Evolutionary conservation across 306 rosid genomes (phyloP), one percentile per base, ranked within the genome.

Genomic region (Astragalus glycyphyllos): DNA sequence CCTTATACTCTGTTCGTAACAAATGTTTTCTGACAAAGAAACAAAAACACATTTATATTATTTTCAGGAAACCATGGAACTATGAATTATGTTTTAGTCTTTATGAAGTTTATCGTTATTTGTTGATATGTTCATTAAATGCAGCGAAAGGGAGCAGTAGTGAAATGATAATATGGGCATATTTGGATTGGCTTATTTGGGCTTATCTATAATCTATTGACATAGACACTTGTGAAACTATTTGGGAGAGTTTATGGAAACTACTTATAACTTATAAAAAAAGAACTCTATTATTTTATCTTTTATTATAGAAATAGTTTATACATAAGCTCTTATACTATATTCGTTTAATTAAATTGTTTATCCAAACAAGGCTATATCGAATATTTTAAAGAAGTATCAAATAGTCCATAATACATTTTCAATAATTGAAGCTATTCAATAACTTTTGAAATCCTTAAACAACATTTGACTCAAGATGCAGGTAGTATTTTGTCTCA

Each of bases 401-500:
- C 23, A 20, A 20, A 20, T 20, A 20, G 23, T 20, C 23, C 23
- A 20, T 20, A 20, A 20, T 40, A 35, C 37, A 49, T 67, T 35
- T 50, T 12, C 59, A 49, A 17, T 34, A 67, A 37, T 16, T 69
- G 63, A 53, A 63, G 20, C 61, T 26, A 26, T 8, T 69, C 13
- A 51, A 0, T 40, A 38, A 23, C 9, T 54, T 69, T 38, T 38
- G 0, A 7, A 38, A 38, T 54, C 9, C 41, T 51, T 35, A 35
- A 37, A 67, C 15, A 26, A 11, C 13, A 11, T 20, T 54, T 11
- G 40, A 51, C 14, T 68, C 12, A 17, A 53, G 50, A 37, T 38
- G 23, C 51, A 23, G 9, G 51, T 1, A 70, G 17, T 58, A 31
- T 49, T 48, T 34, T 26, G 13, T 73, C 7, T 47, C 47, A 60